Conservation (phyloP, 768 basidiomycete species). For the Lactarius tabidus region DNA sequence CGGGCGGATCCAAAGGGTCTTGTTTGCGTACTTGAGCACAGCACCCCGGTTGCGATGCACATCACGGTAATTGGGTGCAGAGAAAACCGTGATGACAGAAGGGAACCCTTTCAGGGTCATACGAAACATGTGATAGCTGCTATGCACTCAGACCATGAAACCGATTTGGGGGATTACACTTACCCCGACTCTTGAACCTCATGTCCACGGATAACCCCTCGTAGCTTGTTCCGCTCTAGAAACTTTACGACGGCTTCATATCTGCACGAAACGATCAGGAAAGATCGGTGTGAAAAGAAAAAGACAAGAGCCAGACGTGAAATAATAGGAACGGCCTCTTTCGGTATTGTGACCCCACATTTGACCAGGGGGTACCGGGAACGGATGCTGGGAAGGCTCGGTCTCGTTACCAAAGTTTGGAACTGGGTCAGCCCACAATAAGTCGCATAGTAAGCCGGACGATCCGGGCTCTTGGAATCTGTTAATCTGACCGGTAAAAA, state of each 20-base stretch:
- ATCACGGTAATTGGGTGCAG: constrained; percentile 94
- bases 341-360: constrained; percentile 76
- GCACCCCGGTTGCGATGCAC: constrained; percentile 96
- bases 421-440: constrained; percentile 95
- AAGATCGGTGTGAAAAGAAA: not conserved
- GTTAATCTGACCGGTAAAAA: constrained; percentile 55
- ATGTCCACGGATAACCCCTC: constrained; percentile 94
- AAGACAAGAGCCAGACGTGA: constrained; percentile 57
- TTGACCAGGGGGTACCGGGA: constrained; percentile 53
- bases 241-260: constrained; percentile 92
- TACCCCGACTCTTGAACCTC: constrained; percentile 97
- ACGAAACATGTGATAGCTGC: constrained; percentile 87
- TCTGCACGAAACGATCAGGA: constrained; percentile 32
- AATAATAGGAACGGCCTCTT: constrained; percentile 89
- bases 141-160: not conserved
- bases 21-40: constrained; percentile 94
- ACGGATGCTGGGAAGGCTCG: constrained; percentile 45
- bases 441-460: constrained; percentile 85
- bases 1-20: constrained; percentile 86
- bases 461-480: constrained; percentile 94
- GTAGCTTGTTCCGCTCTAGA: constrained; percentile 82
- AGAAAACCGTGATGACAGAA: constrained; percentile 96
- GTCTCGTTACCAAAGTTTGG: constrained; percentile 83
- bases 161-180: constrained; percentile 26
- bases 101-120: constrained; percentile 96